These are phyloP conservation scores for Solanum etuberosum DNA, from an alignment of 257 asterid species.

Conservation along the genomic window DNA sequence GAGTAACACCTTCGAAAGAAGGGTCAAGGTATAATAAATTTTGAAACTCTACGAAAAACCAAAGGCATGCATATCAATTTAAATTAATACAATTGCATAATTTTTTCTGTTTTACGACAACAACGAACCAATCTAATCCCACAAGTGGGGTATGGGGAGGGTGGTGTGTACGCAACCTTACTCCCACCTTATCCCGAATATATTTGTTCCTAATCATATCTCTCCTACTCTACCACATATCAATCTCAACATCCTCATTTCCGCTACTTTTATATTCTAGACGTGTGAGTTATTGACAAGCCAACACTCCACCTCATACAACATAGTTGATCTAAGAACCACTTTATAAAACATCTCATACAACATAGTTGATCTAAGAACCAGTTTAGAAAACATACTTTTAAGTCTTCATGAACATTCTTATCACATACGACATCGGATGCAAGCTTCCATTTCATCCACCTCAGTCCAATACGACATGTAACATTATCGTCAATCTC, in stretches of 20 bases:
- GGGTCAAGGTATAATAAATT: neutral
- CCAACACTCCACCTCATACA: neutral
- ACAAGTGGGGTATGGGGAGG: neutral
- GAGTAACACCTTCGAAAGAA: neutral
- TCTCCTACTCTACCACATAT: neutral
- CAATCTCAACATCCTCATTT: neutral
- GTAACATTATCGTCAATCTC: neutral
- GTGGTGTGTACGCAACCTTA: neutral
- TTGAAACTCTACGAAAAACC: neutral
- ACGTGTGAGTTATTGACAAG: neutral
- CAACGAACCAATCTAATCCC: neutral
- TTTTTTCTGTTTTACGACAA: neutral
- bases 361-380: neutral
- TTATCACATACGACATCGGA: neutral
- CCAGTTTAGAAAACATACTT: neutral
- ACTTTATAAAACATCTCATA: neutral
- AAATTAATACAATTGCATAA: neutral
- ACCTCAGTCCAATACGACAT: neutral
- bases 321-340: too few relatives aligned
- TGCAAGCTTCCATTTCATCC: neutral
- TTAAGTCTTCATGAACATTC: neutral
- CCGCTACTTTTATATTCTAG: neutral
- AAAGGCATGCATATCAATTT: neutral
- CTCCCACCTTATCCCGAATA: neutral
- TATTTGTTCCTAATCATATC: neutral